Evolutionary conservation across 2,329 filamentous ascomycete genomes (phyloP).

Genomic region (Penicillium sp.): DNA sequence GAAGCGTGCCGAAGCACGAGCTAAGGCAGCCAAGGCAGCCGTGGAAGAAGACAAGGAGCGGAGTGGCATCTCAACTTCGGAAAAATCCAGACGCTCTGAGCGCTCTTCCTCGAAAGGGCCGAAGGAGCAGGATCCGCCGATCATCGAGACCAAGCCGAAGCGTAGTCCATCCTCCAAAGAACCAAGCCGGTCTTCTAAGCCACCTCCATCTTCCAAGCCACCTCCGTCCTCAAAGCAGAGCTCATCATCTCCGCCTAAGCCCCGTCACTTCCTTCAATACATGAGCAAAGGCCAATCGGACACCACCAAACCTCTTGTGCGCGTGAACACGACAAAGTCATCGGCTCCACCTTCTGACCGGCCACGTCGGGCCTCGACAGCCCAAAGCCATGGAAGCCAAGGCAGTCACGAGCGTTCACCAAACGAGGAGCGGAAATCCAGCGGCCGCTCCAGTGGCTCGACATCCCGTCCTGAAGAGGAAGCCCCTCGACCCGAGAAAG

Average conservation of each 20-base stretch:
- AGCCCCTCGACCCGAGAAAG: slow-evolving; percentile 20
- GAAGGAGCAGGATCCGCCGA: slow-evolving; percentile 8
- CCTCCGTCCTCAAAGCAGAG: slow-evolving; percentile 31
- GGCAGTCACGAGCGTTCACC: slow-evolving; percentile 16
- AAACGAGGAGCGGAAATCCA: slow-evolving; percentile 23
- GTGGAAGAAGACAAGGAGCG: slow-evolving; percentile 22
- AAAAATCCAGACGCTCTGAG: slow-evolving; percentile 19
- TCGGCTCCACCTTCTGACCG: slow-evolving; percentile 31
- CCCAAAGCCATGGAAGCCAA: slow-evolving; percentile 28
- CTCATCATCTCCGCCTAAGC: slow-evolving; percentile 18
- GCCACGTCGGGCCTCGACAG: slow-evolving; percentile 32
- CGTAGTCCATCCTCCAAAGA: slow-evolving; percentile 13
- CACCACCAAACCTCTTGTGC: slow-evolving; percentile 40
- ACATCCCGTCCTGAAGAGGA: slow-evolving; percentile 33
- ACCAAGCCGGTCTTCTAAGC: slow-evolving; percentile 7
- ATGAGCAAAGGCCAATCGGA: slow-evolving; percentile 44
- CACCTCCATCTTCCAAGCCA: slow-evolving; percentile 29
- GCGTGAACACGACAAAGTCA: slow-evolving; percentile 37
- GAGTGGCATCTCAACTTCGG: slow-evolving; percentile 14
- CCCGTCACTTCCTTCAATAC: slow-evolving; percentile 35
- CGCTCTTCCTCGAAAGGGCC: slow-evolving; percentile 13
- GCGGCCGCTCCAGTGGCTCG: slow-evolving; percentile 26
- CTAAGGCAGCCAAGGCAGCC: slow-evolving; percentile 21
- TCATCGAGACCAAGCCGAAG: slow-evolving; percentile 15
- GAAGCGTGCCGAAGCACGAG: slow-evolving; percentile 21